Conservation (phyloP, 2,329 filamentous ascomycete species). For the Pseudocercospora crystallina region DNA sequence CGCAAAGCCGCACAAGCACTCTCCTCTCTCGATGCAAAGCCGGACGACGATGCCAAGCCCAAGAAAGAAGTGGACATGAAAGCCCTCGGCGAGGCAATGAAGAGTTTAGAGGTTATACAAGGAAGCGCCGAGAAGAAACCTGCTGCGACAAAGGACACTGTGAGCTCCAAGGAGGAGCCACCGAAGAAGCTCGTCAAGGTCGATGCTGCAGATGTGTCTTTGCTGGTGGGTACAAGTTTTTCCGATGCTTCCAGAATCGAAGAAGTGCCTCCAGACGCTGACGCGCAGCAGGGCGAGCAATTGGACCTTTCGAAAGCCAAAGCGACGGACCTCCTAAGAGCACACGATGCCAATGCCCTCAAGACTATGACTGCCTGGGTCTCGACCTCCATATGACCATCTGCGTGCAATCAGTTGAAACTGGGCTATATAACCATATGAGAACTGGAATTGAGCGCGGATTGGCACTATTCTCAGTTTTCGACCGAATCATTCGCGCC, state of each 20-base stretch:
- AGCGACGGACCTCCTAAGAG: slow-evolving; percentile 72
- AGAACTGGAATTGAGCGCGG: too few species aligned
- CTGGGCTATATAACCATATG: too few species aligned
- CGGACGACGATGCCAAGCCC: slow-evolving; percentile 45
- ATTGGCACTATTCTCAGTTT: too few species aligned
- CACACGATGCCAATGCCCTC: slow-evolving; percentile 68
- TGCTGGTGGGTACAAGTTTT: slow-evolving; percentile 57
- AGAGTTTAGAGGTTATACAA: slow-evolving; percentile 51
- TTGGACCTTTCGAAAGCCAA: slow-evolving; percentile 70
- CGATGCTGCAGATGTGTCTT: slow-evolving; percentile 66
- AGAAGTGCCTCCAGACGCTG: background rate
- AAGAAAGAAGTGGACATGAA: slow-evolving; percentile 66
- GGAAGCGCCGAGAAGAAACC: slow-evolving; percentile 45
- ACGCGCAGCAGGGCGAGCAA: slow-evolving; percentile 59
- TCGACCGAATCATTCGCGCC: too few species aligned
- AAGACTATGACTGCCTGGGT: slow-evolving; percentile 64
- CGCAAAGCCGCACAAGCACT: slow-evolving; percentile 74
- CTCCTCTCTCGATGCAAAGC: slow-evolving; percentile 64
- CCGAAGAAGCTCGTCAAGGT: slow-evolving; percentile 63
- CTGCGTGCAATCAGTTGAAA: too few species aligned
- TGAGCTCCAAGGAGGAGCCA: slow-evolving; percentile 30
- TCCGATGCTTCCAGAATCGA: background rate
- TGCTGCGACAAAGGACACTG: slow-evolving; percentile 39
- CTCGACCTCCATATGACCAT: slow-evolving; percentile 8
- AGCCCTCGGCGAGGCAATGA: slow-evolving; percentile 71